Base-by-base conservation (phyloP, 1,284 basidiomycete genomes). In the Coniferiporia sulphurascens region DNA sequence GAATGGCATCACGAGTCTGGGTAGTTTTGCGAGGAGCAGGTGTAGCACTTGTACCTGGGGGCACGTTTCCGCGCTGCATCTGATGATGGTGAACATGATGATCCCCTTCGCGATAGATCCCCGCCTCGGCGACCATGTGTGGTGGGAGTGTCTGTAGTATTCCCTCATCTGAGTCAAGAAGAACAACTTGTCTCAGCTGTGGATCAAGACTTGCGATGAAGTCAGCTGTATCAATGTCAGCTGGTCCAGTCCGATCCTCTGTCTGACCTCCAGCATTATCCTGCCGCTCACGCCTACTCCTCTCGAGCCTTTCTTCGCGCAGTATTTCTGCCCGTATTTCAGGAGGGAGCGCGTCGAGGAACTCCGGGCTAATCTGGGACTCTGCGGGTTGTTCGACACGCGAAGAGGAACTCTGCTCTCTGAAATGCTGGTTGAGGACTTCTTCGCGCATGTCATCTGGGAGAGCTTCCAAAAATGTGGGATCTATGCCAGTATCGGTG, bases 391-490 rank as follows among this genome's bases (percentile, higher is more conserved):
- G 76, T 67, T 90, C 83, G 34, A 90, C 72, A 62, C 84, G 78
- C 13, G 91, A 82, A 4, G 91, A 82, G 3, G 91, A 87, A 49
- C 87, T 84, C 63, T 91, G 89, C 69, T 98, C 96, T 12, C 95
- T 89, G 67, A 98, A 86, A 70, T 99, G 95, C 71, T 99, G 97
- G 69, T 96, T 96, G 55, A 99, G 81, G 32, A 99, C 95, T 71
- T 99, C 97, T 70, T 98, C 96, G 51, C 97, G 86, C 90, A 99
- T 97, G 65, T 99, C 96, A 70, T 99, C 97, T 0, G 97, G 97
- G 27, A 99, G 76, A 17, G 97, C 97, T 73, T 98, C 95, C 56
- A 99, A 77, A 83, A 99, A 99, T 8, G 93, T 95, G 1, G 95
- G 94, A 71, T 99, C 97, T 68, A 99, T 98, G 7, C 97, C 97